Conservation (phyloP, 345 rosid genomes). For the Heritiera fomes region DNA sequence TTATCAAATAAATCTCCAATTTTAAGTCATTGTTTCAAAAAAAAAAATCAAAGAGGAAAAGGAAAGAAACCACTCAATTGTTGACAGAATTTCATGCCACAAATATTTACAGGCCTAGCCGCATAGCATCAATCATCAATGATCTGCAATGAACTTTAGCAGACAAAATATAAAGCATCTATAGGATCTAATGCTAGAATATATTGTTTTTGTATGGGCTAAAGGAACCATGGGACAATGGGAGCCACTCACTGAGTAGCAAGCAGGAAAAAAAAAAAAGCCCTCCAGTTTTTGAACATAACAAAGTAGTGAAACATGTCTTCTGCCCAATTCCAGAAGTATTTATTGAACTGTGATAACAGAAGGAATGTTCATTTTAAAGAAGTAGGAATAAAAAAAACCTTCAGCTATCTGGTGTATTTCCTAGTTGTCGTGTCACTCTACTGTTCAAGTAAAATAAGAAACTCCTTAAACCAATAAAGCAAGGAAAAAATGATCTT, state of each 20-base stretch:
- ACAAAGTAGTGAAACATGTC: background rate
- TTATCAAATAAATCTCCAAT: background rate
- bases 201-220: no score
- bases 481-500: slow-evolving; percentile 1
- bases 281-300: background rate
- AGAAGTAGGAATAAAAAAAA: background rate
- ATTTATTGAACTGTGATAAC: background rate
- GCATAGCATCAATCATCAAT: background rate
- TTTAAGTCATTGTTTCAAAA: background rate
- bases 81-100: background rate
- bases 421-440: background rate
- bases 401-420: background rate
- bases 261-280: background rate
- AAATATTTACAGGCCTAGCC: background rate
- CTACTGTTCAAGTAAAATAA: background rate
- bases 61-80: background rate
- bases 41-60: background rate
- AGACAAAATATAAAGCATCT: background rate
- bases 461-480: background rate
- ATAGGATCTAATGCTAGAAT: background rate
- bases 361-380: background rate
- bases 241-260: background rate
- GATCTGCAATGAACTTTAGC: background rate
- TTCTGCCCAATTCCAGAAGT: background rate
- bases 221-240: background rate